These are phyloP conservation scores for Cercis canadensis DNA, from an alignment of 306 rosid species.

Conservation along the genomic window DNA sequence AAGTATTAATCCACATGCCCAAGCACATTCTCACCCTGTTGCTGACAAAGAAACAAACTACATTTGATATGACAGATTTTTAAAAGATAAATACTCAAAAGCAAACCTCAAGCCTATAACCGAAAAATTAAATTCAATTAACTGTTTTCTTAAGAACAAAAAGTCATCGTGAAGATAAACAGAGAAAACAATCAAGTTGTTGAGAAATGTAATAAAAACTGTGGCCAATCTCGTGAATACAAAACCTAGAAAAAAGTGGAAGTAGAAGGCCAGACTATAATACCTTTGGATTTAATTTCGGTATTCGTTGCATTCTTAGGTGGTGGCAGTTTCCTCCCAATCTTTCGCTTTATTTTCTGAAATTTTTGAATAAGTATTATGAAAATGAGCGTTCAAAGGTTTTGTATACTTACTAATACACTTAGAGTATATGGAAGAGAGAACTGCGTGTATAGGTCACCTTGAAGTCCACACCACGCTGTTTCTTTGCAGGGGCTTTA, in stretches of 20 bases:
- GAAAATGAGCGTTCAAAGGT: constrained; percentile 13
- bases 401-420: not conserved
- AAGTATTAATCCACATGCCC: not conserved
- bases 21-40: not conserved
- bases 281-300: constrained; percentile 88
- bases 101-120: no score
- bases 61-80: no score
- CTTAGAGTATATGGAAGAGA: not conserved
- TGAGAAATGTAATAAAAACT: not conserved
- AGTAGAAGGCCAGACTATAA: not conserved
- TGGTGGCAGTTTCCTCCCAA: constrained; percentile 88
- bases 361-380: not conserved
- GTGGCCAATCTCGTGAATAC: not conserved
- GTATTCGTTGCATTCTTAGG: constrained; percentile 83
- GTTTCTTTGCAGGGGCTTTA: constrained; percentile 67
- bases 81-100: no score
- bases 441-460: constrained; percentile 36
- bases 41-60: not conserved
- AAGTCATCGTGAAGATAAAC: not conserved
- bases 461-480: constrained; percentile 76
- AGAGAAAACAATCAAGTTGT: not conserved
- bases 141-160: not conserved
- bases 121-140: no score
- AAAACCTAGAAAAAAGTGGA: constrained; percentile 9
- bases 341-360: constrained; percentile 85